phyloP scores from a whole-genome alignment of 1,139 yeast genomes.

The Protomyces gravidus region DNA sequence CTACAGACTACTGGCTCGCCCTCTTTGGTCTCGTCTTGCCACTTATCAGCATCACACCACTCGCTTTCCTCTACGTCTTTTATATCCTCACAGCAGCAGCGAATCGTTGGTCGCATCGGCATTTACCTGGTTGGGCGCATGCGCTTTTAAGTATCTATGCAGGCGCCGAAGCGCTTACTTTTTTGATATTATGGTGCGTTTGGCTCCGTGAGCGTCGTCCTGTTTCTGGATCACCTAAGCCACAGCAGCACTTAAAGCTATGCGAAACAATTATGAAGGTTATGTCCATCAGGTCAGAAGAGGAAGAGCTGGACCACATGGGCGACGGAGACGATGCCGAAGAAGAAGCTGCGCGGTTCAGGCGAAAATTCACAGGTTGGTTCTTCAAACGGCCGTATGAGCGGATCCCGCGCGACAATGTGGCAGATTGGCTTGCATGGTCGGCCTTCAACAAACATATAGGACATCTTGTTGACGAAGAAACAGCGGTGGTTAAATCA shows the following conservation, averaged over 20 bases:
- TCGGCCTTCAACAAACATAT: conserved; percentile 3
- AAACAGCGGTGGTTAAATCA: conserved; percentile 1
- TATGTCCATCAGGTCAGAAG: not conserved
- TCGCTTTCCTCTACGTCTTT: conserved; percentile 4
- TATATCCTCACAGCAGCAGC: not conserved
- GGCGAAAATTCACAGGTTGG: conserved; percentile 16
- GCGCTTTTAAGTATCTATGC: not conserved
- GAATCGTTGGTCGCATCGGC: conserved; percentile 1
- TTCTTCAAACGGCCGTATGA: conserved; percentile 16
- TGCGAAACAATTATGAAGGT: not conserved
- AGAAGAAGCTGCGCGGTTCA: conserved; percentile 13
- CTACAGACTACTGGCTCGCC: conserved; percentile 20
- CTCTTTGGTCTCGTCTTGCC: conserved; percentile 8
- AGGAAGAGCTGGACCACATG: not conserved
- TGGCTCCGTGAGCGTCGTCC: conserved; percentile 9
- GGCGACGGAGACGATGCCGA: not conserved
- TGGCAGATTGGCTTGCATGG: conserved; percentile 17
- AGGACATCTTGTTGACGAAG: not conserved
- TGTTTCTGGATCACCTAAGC: not conserved
- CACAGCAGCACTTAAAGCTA: not conserved
- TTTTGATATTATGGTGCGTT: conserved; percentile 3
- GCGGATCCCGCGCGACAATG: conserved; percentile 10
- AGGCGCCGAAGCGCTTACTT: conserved; percentile 2
- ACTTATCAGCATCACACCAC: conserved; percentile 10
- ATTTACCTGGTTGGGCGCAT: conserved; percentile 14